Evolutionary conservation across 2,329 filamentous ascomycete species (phyloP).

Genomic region (Microcyclosporella mali): DNA sequence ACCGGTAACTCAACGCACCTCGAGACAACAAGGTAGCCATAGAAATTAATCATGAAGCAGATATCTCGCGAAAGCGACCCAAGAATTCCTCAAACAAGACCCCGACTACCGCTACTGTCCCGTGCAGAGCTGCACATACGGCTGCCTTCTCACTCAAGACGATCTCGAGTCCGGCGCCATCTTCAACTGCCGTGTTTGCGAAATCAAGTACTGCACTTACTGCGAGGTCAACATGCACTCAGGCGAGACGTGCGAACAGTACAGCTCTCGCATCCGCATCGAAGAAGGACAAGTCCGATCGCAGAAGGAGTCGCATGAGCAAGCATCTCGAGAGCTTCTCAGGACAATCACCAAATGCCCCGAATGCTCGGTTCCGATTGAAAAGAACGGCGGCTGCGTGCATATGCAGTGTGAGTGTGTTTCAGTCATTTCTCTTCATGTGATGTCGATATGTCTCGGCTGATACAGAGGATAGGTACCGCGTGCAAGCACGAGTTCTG

Average conservation of each 20-base stretch:
- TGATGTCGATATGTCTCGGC: too few relatives aligned
- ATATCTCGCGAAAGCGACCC: slow-evolving; percentile 10
- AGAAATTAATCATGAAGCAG: too few relatives aligned
- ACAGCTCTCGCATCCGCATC: slow-evolving; percentile 2
- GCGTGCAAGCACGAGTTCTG: slow-evolving; percentile 25
- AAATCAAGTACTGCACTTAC: slow-evolving; percentile 13
- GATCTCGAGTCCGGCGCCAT: slow-evolving; percentile 13
- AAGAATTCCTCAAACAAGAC: not conserved
- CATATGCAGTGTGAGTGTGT: slow-evolving; percentile 4
- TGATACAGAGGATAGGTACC: too few relatives aligned
- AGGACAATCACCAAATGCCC: too few relatives aligned
- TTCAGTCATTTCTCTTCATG: too few relatives aligned
- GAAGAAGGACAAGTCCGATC: too few relatives aligned
- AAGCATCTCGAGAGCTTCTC: too few relatives aligned
- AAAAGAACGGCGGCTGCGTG: slow-evolving; percentile 2
- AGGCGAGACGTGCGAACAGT: slow-evolving; percentile 17
- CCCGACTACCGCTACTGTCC: slow-evolving; percentile 7
- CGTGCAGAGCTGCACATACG: slow-evolving; percentile 11
- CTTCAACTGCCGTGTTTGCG: slow-evolving; percentile 19
- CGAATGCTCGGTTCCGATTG: not conserved
- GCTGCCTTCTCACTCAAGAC: slow-evolving; percentile 13
- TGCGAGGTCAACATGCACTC: slow-evolving; percentile 22
- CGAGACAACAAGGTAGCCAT: too few relatives aligned
- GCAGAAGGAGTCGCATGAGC: too few relatives aligned
- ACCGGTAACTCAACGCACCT: too few relatives aligned